Conservation (phyloP, 352 stramenopile genomes). For the Phytophthora melonis region DNA sequence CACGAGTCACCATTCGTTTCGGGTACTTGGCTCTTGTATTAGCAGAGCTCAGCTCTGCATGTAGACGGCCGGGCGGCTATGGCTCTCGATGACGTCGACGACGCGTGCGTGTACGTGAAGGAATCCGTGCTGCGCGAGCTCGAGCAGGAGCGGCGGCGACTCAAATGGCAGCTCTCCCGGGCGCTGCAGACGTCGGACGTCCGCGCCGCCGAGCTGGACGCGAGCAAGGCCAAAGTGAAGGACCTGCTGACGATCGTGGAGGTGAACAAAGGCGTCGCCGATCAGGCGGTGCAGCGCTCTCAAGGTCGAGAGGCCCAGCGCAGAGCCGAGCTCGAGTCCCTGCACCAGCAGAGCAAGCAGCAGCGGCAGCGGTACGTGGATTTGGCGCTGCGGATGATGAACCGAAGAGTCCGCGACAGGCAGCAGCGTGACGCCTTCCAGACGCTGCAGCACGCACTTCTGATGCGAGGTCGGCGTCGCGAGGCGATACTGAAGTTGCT, state of each 20-base stretch:
- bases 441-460: conserved; percentile 8
- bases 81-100: conserved; percentile 19
- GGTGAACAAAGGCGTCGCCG: conserved; percentile 65
- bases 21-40: not conserved
- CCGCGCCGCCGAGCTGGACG: conserved; percentile 40
- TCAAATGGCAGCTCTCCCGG: conserved; percentile 64
- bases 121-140: conserved; percentile 58
- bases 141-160: conserved; percentile 57
- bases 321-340: conserved; percentile 39
- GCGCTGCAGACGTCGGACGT: conserved; percentile 50
- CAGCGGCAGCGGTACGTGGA: conserved; percentile 37
- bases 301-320: conserved; percentile 45
- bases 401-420: conserved; percentile 22
- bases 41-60: conserved; percentile 2
- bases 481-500: conserved; percentile 14
- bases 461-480: conserved; percentile 16
- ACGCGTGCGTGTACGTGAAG: conserved; percentile 57
- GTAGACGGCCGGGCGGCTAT: conserved; percentile 17
- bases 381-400: conserved; percentile 28
- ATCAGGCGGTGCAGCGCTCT: conserved; percentile 52
- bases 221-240: conserved; percentile 60
- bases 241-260: conserved; percentile 75
- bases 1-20: conserved; percentile 33
- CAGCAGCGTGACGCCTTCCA: conserved; percentile 38
- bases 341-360: conserved; percentile 31